phyloP scores from a whole-genome alignment of 2,329 filamentous ascomycete species.

The Colletotrichum euphorbiae region DNA sequence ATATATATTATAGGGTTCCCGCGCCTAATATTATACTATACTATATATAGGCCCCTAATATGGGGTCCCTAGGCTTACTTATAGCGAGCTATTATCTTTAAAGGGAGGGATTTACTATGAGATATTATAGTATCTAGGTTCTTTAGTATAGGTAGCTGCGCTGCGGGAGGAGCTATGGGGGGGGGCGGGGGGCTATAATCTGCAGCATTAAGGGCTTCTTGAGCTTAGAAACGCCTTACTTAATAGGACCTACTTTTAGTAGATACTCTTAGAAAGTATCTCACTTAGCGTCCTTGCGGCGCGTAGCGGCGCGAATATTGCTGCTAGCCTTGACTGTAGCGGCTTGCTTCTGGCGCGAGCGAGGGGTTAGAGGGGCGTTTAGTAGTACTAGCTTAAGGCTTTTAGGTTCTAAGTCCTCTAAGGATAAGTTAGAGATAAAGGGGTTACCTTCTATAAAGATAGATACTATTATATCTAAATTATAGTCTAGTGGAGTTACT shows the following conservation, averaged over 20 bases:
- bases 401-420: background rate
- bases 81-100: background rate
- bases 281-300: background rate
- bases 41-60: background rate
- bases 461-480: background rate
- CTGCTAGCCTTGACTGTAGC: background rate
- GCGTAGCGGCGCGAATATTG: background rate
- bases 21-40: background rate
- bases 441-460: background rate
- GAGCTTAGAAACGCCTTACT: background rate
- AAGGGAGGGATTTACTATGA: background rate
- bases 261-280: background rate
- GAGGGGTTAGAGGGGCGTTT: background rate
- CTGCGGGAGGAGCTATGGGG: background rate
- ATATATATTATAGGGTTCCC: background rate
- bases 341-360: background rate
- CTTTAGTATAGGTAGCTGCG: background rate
- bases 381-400: background rate
- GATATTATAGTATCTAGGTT: background rate
- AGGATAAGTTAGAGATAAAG: background rate
- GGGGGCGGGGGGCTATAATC: fast-evolving
- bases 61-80: background rate
- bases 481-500: background rate
- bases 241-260: background rate
- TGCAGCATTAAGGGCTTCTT: background rate